Base-by-base conservation (phyloP, 2,329 filamentous ascomycete species). In the Aspergillus pseudonomiae region DNA sequence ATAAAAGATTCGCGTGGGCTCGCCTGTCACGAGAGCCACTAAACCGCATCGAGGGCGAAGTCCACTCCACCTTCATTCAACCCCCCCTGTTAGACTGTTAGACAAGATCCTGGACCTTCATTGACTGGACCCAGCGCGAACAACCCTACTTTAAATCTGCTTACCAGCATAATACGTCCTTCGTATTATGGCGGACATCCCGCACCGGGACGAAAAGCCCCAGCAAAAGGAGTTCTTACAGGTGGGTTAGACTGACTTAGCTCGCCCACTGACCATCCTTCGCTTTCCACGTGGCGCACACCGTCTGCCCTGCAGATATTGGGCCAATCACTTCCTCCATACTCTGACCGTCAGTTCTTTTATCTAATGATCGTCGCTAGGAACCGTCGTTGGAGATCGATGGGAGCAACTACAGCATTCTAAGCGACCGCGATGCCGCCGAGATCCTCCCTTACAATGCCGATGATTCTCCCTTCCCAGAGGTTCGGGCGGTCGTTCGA, bases 401-500 rank as follows among this genome's bases (percentile, higher is more conserved):
- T 21, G 62, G 57, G 48, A 68, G 69, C 45, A 64, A 70, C 6
- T 60, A 67, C 26, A 66, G 57, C 48, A 63, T 77, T 36, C 70
- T 78, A 24, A 69, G 67, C 41, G 76, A 78, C 61, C 62, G 66
- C 24, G 75, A 76, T 66, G 76, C 74, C 30, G 68, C 73, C 26
- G 63, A 73, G 58, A 70, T 73, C 34, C 70, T 78, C 26, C 71
- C 75, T 7, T 78, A 76, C 57, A 75, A 78, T 36, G 76, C 74
- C 16, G 70, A 76, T 32, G 71, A 78, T 61, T 78, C 76, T n/a
- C 76, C 76, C 2, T 78, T 75, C 55, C 76, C 76, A 1, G 76
- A 78, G 64, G 76, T 78, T 34, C 76, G 76, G 57, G 76, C 76
- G 9, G 76, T 78, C 48, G 71, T 78, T 21, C 69, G 67, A 30